phyloP scores from a whole-genome alignment of 805 yeast species.

The Candida tibetensis region DNA sequence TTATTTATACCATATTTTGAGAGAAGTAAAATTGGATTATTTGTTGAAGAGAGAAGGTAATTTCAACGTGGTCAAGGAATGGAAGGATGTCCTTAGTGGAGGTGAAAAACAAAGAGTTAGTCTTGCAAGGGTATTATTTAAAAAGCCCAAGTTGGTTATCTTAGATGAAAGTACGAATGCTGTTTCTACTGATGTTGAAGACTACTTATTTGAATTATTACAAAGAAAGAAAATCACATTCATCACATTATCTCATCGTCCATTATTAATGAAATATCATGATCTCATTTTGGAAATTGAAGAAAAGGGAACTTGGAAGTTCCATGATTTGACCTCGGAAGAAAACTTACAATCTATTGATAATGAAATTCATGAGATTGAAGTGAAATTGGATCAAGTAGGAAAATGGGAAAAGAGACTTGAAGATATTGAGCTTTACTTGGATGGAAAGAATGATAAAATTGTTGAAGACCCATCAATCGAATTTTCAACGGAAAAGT shows the following conservation, averaged over 20 bases:
- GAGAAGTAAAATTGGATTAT: constrained; percentile 79
- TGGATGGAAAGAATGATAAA: constrained; percentile 41
- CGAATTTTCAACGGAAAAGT: not conserved
- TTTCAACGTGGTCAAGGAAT: constrained; percentile 57
- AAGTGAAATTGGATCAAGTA: constrained; percentile 57
- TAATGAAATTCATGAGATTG: constrained; percentile 68
- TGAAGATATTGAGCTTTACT: constrained; percentile 50
- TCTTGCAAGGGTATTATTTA: constrained; percentile 81
- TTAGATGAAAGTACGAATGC: constrained; percentile 96
- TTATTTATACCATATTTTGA: constrained; percentile 61
- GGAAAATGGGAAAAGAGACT: constrained; percentile 60
- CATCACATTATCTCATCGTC: constrained; percentile 81
- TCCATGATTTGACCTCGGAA: constrained; percentile 64
- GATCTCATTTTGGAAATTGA: constrained; percentile 70
- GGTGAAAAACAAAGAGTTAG: constrained; percentile 91
- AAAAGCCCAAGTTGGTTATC: constrained; percentile 75
- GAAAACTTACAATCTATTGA: constrained; percentile 68
- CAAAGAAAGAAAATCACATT: constrained; percentile 69
- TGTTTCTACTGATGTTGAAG: constrained; percentile 86
- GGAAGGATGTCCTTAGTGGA: constrained; percentile 94
- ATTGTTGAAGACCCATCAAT: constrained; percentile 6
- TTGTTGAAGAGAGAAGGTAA: constrained; percentile 64
- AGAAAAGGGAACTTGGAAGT: constrained; percentile 33
- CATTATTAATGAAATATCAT: constrained; percentile 80
- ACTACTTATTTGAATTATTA: constrained; percentile 73